Conservation (phyloP, 164 flowering plant genomes). For the Vitis riparia region DNA sequence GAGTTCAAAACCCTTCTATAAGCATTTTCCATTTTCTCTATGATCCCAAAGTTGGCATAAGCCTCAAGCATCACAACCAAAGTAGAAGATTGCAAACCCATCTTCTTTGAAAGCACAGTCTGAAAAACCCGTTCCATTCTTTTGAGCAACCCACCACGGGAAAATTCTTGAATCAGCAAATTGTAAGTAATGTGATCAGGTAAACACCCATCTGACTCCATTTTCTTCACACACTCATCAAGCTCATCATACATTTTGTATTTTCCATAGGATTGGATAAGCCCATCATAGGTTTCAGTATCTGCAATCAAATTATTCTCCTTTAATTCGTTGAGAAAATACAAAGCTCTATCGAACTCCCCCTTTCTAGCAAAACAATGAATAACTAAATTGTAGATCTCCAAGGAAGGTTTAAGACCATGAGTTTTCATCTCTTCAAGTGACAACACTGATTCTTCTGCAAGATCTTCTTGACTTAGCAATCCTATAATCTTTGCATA, state of each 20-base stretch:
- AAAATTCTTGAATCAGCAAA: constrained; percentile 50
- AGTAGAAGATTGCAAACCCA: constrained; percentile 41
- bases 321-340: constrained; percentile 42
- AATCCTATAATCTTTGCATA: constrained; percentile 41
- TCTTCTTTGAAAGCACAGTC: constrained; percentile 30
- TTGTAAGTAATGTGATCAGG: constrained; percentile 54
- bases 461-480: constrained; percentile 38
- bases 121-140: constrained; percentile 50
- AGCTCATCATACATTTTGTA: constrained; percentile 62
- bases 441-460: constrained; percentile 34
- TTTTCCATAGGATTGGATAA: constrained; percentile 56
- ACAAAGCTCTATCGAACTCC: constrained; percentile 40
- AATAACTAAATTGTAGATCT: constrained; percentile 43
- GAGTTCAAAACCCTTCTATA: constrained; percentile 34
- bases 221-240: constrained; percentile 43
- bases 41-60: constrained; percentile 42
- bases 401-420: constrained; percentile 32
- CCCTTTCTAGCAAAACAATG: constrained; percentile 46
- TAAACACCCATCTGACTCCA: constrained; percentile 46
- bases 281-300: constrained; percentile 42
- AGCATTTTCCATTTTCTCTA: constrained; percentile 55
- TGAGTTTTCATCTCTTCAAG: constrained; percentile 37
- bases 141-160: constrained; percentile 49
- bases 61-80: constrained; percentile 63
- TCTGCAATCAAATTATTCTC: constrained; percentile 29